Conservation (phyloP, 352 stramenopile genomes). For the Pythium phragmiticola region DNA sequence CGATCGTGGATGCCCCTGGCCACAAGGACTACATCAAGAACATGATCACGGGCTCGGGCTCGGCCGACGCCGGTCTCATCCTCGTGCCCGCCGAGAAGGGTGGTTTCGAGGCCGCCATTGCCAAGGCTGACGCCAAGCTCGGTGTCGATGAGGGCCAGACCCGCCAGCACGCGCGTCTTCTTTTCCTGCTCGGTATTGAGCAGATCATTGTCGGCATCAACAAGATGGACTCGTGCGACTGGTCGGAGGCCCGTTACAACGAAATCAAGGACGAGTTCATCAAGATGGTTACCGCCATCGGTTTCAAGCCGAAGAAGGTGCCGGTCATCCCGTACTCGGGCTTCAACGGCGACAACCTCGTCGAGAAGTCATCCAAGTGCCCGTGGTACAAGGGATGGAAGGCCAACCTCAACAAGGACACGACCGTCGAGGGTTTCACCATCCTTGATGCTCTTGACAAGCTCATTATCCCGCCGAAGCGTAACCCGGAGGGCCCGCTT, state of each 20-base stretch:
- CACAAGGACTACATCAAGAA: conserved; percentile 99
- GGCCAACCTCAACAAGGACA: conserved; percentile 51
- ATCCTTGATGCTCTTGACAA: conserved; percentile 64
- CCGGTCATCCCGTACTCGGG: conserved; percentile 73
- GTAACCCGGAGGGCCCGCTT: conserved; percentile 48
- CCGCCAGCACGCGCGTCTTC: conserved; percentile 90
- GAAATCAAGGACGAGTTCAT: conserved; percentile 83
- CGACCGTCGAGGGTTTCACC: conserved; percentile 38
- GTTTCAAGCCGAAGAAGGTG: conserved; percentile 77
- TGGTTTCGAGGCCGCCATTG: conserved; percentile 96
- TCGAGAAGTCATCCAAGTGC: conserved; percentile 56
- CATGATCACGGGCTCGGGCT: conserved; percentile 98
- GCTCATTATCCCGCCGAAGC: conserved; percentile 51
- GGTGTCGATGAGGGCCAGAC: conserved; percentile 91
- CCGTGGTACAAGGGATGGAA: conserved; percentile 82
- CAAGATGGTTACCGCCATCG: conserved; percentile 77
- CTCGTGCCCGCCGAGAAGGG: conserved; percentile 79
- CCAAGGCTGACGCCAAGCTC: conserved; percentile 55
- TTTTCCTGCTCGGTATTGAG: conserved; percentile 62
- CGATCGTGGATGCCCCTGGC: conserved; percentile 97
- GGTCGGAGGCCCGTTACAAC: conserved; percentile 67
- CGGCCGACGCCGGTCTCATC: conserved; percentile 97
- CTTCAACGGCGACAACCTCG: conserved; percentile 82
- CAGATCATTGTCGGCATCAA: conserved; percentile 83
- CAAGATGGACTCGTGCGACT: conserved; percentile 82